A percentile compares a stretch with the other conserved stretches of the same genome.
Conservation (phyloP, 129 eudicot genomes). For the Saposhnikovia divaricata region DNA sequence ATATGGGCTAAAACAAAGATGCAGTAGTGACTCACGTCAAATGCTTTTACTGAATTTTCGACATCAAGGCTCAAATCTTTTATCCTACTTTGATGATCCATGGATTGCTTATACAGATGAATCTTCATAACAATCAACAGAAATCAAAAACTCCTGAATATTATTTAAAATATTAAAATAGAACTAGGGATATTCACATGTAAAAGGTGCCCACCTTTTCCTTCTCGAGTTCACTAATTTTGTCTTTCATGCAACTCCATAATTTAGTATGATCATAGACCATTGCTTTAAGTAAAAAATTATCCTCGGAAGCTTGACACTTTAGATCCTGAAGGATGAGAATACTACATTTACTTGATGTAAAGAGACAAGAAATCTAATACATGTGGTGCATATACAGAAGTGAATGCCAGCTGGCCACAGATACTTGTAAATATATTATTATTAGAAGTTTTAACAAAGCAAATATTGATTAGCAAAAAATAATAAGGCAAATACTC, state of each 20-base stretch:
- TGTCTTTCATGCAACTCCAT: slow-evolving; percentile 35
- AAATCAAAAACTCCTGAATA: slow-evolving; percentile 3
- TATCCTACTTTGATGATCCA: slow-evolving; percentile 42
- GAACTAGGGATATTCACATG: slow-evolving; percentile 4
- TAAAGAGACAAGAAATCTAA: not conserved
- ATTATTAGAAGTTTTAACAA: not conserved
- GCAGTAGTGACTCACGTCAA: slow-evolving; percentile 35
- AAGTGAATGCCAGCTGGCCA: not conserved
- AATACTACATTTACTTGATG: not conserved
- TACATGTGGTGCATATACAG: not conserved
- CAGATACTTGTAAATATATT: not conserved
- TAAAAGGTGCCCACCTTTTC: slow-evolving; percentile 60
- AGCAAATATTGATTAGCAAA: not conserved
- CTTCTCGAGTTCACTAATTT: slow-evolving; percentile 46
- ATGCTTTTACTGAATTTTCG: slow-evolving; percentile 43
- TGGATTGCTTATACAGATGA: slow-evolving; percentile 42
- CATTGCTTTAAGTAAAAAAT: slow-evolving; percentile 35
- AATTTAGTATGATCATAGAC: slow-evolving; percentile 34
- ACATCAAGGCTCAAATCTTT: slow-evolving; percentile 32
- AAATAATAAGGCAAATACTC: not conserved
- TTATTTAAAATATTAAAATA: slow-evolving; percentile 9
- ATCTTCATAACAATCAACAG: slow-evolving; percentile 35
- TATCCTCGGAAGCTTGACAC: slow-evolving; percentile 33
- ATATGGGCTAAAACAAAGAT: not conserved
- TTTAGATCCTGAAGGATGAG: slow-evolving; percentile 47